These are phyloP conservation scores for Adansonia grandidieri DNA, from an alignment of 441 rosid genomes.

Conservation along the genomic window DNA sequence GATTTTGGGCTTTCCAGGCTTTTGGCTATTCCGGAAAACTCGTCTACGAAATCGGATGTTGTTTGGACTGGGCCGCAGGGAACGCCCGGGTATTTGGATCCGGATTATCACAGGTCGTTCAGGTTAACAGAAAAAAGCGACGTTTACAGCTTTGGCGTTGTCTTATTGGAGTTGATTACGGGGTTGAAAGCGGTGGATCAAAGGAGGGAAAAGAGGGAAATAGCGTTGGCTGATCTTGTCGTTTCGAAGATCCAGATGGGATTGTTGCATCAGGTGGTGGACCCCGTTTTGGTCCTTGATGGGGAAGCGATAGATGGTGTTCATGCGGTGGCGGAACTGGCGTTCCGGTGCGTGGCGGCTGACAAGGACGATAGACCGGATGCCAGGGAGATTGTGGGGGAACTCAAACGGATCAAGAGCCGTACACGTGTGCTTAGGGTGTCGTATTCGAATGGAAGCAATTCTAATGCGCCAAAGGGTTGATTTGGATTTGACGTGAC, in stretches of 20 bases:
- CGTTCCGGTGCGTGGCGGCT: not conserved
- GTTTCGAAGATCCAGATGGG: not conserved
- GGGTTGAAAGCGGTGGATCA: not conserved
- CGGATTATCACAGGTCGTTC: not conserved
- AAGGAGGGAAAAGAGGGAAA: not conserved
- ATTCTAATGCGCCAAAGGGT: not conserved
- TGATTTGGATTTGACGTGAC: not conserved
- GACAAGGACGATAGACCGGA: not conserved
- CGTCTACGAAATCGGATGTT: not conserved
- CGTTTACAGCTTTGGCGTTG: constrained; percentile 3
- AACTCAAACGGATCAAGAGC: not conserved
- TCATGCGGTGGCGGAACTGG: not conserved
- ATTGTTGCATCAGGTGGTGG: not conserved
- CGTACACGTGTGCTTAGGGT: not conserved
- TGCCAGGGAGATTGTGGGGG: not conserved
- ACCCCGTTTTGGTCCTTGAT: not conserved
- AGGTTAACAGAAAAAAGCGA: not conserved
- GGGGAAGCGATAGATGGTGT: not conserved
- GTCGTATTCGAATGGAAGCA: not conserved
- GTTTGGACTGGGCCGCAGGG: constrained; percentile 3
- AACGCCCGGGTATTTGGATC: constrained; percentile 1
- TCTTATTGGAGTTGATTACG: not conserved
- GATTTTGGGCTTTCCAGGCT: constrained; percentile 12
- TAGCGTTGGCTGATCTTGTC: not conserved
- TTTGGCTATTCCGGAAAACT: not conserved